Percentiles rank a stretch among this genome's conserved stretches.
Conservation (phyloP, 495 filamentous ascomycete species). For the Aspergillus saccharolyticus region DNA sequence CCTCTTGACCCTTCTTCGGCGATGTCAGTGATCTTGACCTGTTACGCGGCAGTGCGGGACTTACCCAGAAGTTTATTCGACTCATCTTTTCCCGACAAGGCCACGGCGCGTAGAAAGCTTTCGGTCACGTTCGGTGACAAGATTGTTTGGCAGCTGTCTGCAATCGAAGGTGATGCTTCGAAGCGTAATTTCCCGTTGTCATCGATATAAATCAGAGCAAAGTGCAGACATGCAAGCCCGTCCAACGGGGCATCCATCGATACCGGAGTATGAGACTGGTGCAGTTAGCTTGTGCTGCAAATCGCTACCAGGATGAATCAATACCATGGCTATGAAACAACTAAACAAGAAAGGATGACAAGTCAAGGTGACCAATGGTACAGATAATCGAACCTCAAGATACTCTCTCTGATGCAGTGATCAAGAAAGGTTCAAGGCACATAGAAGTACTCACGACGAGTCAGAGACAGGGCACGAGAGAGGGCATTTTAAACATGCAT, state of each 20-base stretch:
- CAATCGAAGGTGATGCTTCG: constrained; percentile 32
- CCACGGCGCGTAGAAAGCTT: constrained; percentile 35
- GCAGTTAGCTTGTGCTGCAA: not conserved
- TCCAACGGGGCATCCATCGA: constrained; percentile 25
- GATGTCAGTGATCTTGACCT: not conserved
- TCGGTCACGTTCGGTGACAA: constrained; percentile 33
- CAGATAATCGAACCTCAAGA: not conserved
- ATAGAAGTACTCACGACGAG: not conserved
- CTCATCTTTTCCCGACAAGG: constrained; percentile 20
- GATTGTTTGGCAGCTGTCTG: constrained; percentile 28
- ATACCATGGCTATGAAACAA: constrained; percentile 9
- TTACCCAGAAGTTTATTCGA: constrained; percentile 8
- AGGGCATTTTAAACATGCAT: constrained; percentile 2
- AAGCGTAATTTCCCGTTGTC: constrained; percentile 32
- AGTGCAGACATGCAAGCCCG: constrained; percentile 26
- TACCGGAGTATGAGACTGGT: constrained; percentile 22
- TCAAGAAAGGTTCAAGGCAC: not conserved
- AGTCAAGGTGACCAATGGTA: not conserved
- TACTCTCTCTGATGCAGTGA: not conserved
- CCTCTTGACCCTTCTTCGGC: constrained; percentile 6
- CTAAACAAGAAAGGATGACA: not conserved
- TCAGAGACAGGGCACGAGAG: constrained; percentile 6
- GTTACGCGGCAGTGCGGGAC: not conserved
- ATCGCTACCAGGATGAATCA: not conserved
- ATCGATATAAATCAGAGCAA: constrained; percentile 38